Conservation (phyloP, 306 rosid species). For the Quercus gilva region DNA sequence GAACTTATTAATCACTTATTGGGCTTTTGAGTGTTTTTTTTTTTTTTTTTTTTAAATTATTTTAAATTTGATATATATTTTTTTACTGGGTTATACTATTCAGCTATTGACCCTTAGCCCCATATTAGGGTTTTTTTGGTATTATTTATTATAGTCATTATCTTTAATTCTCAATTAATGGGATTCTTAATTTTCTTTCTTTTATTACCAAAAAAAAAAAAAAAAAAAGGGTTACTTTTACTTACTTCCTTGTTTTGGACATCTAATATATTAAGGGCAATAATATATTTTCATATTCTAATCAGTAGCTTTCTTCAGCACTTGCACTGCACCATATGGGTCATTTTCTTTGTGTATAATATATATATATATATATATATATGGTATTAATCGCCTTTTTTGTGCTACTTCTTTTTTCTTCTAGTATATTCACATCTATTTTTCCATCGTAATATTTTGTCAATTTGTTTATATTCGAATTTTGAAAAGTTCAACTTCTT, state of each 20-base stretch:
- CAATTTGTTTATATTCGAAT: neutral
- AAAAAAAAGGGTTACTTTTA: too few species aligned
- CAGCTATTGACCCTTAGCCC: slow-evolving; percentile 58
- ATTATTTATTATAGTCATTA: slow-evolving; percentile 54
- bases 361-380: neutral
- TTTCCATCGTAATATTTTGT: neutral
- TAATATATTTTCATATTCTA: slow-evolving; percentile 20
- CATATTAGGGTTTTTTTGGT: slow-evolving; percentile 37
- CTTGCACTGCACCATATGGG: slow-evolving; percentile 23
- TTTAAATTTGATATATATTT: too few species aligned
- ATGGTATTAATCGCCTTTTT: slow-evolving; percentile 16
- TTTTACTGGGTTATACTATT: slow-evolving; percentile 24
- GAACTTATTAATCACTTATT: slow-evolving; percentile 24
- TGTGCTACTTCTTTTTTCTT: slow-evolving; percentile 14
- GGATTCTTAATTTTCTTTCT: slow-evolving; percentile 31
- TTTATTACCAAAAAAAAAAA: slow-evolving; percentile 5
- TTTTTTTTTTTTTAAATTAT: neutral
- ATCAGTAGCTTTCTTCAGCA: slow-evolving; percentile 17
- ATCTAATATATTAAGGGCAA: slow-evolving; percentile 37
- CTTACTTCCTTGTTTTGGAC: slow-evolving; percentile 40
- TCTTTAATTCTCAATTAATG: slow-evolving; percentile 46
- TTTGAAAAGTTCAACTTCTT: neutral
- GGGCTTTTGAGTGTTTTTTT: slow-evolving; percentile 21
- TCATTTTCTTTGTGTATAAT: slow-evolving; percentile 37
- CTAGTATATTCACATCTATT: neutral